Base-by-base conservation (phyloP, 306 rosid species). In the Datisca glomerata region DNA sequence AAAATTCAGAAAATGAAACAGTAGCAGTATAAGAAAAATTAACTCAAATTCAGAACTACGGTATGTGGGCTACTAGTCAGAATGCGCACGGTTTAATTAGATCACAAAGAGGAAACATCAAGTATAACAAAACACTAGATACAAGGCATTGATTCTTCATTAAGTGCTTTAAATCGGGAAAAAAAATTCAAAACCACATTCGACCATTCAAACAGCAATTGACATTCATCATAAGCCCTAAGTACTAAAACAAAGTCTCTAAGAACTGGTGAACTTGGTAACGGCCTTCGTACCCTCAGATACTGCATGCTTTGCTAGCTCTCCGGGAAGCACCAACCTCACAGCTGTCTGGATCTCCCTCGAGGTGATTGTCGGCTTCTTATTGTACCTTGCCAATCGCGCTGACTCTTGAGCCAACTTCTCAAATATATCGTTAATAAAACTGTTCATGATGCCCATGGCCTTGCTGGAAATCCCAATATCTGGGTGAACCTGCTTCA, bases 191-290 rank as follows among this genome's bases (percentile, higher is more conserved):
- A 14, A 8, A 31, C 9, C 4, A 31, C 6, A 14, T n/a, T n/a
- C n/a, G n/a, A 31, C 36, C 1, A 11, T 8, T 31, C 9, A 0
- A 31, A 14, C 36, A 31, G n/a, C 36, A 2, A 12, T 31, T 31
- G 9, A 12, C 9, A 31, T 31, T 11, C 4, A 31, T 31, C 36
- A 31, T n/a, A 10, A 8, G 36, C n/a, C n/a, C 2, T 8, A 1
- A 2, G n/a, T 31, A 8, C 4, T 31, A 14, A 31, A 12, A 31
- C n/a, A 1, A 43, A 7, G 3, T 21, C 12, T 58, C 57, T 50
- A 59, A 2, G 65, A 59, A 15, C 65, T 49, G 2, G 65, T 59
- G 29, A 59, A 59, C 45, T 59, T 59, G 31, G 57, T 59, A 1
- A 59, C 65, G 18, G 65, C 51, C 56, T 59, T 59, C 11, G 65